Evolutionary conservation across 225 moss, liverwort and hornwort species (phyloP).

Genomic region (Thuidium tamariscinum): DNA sequence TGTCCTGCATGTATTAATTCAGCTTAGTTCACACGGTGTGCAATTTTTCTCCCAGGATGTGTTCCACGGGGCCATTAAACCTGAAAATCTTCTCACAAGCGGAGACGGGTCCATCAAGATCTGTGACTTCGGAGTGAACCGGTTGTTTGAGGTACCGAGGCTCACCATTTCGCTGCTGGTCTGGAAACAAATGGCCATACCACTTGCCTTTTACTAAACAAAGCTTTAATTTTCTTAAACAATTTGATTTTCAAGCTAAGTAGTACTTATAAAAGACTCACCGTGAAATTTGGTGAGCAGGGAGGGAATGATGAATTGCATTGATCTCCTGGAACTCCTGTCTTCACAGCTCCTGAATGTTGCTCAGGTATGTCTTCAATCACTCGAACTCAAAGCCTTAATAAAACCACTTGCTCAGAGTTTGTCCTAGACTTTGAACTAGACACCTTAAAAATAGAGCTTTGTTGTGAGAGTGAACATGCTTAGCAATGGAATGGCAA

Average conservation of each 20-base stretch:
- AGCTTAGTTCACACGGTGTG: not conserved
- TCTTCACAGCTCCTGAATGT: conserved; percentile 83
- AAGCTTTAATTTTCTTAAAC: not conserved
- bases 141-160: conserved; percentile 39
- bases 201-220: not conserved
- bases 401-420: not conserved
- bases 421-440: not conserved
- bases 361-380: conserved; percentile 40
- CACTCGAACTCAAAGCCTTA: not conserved
- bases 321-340: conserved; percentile 85
- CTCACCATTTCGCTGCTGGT: not conserved
- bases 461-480: not conserved
- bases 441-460: not conserved
- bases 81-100: conserved; percentile 74
- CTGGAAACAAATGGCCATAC: not conserved
- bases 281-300: conserved; percentile 1
- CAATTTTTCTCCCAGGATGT: conserved; percentile 31
- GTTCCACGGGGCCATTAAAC: conserved; percentile 85
- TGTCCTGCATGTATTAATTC: not conserved
- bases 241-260: not conserved
- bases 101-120: conserved; percentile 67
- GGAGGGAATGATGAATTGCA: conserved; percentile 60
- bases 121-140: conserved; percentile 73
- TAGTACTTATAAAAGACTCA: not conserved
- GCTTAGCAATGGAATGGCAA: not conserved